Evolutionary conservation across 78 protist species (phyloP).

Genomic region (Emiliania huxleyi): DNA sequence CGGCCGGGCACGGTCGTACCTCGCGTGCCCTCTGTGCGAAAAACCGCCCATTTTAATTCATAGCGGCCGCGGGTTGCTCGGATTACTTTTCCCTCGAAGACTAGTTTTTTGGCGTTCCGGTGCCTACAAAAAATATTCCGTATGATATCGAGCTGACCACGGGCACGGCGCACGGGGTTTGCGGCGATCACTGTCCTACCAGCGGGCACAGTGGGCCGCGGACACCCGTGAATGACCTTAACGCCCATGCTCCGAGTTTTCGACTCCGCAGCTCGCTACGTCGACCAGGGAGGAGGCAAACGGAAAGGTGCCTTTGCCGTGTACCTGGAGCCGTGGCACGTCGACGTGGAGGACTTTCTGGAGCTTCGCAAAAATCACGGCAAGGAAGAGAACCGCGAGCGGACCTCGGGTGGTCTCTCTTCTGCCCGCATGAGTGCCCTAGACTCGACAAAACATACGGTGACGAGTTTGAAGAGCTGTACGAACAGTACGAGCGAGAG

Average conservation of each 20-base stretch:
- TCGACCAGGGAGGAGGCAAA: slow-evolving; percentile 95
- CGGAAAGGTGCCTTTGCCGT: slow-evolving; percentile 97
- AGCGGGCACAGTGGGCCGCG: no score
- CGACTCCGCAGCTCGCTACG: slow-evolving; percentile 96
- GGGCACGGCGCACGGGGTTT: no score
- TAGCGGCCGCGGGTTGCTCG: no score
- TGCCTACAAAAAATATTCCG: no score
- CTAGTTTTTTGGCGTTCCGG: no score
- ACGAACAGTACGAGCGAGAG: slow-evolving; percentile 80
- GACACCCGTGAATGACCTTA: no score
- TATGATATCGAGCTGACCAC: no score
- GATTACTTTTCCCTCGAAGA: no score
- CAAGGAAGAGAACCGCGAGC: slow-evolving; percentile 71
- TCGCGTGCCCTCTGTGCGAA: no score
- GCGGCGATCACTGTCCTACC: no score
- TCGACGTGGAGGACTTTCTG: slow-evolving; percentile 88
- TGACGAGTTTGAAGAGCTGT: slow-evolving; percentile 82
- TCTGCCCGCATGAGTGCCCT: slow-evolving; percentile 92
- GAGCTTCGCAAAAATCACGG: slow-evolving; percentile 55
- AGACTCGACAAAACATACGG: slow-evolving; percentile 88
- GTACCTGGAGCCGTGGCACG: slow-evolving; percentile 99
- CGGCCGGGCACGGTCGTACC: no score
- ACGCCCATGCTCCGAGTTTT: slow-evolving; percentile 98
- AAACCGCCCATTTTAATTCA: no score
- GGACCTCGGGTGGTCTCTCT: slow-evolving; percentile 88